Base-by-base conservation (phyloP, 2,329 filamentous ascomycete species). In the Diaporthe batatas region DNA sequence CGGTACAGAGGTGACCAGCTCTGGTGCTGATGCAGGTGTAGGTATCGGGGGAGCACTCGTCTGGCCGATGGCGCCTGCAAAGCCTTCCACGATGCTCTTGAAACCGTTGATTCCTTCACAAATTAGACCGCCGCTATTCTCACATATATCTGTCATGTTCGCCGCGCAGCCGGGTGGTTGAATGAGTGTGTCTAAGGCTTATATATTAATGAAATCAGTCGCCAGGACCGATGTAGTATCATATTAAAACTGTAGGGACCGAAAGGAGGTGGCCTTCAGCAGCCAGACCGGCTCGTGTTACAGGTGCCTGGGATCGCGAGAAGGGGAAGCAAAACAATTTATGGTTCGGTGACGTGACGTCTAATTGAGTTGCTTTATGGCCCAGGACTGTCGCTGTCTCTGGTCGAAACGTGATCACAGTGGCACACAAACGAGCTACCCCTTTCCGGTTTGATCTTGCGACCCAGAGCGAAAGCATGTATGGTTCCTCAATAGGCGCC, bases 391-490 rank as follows among this genome's bases (percentile, higher is more conserved):
- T 67, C 47, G 25, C 44, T 21, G 44, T 67, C 29, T 53, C 47
- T 53, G 62, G 32, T 53, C 62, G 62, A 67, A 67, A 67, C 62
- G 21, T 25, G 62, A 67, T 23, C 44, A 53, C n/a, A 23, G 62
- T 67, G 39, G n/a, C 47, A 53, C 47, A 51, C 62, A 67, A 67
- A 51, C 62, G n/a, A 36, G 21, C 47, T 67, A 67, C 44, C 62
- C 58, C 47, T 32, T 67, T 67, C 47, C 32, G 44, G 62, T 67
- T 67, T 67, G 8, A 67, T 67, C 62, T 53, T 67, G 62, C 62
- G 62, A 67, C 32, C 62, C 32, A 67, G 44, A 53, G 44, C 14
- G 23, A 53, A 67, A 53, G 47, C 14, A 67, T 65, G 44, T 39
- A 44, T 39, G 62, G 32, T 53, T 7, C 44, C 39, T 67, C 14